Conservation (phyloP, 1,284 basidiomycete species). For the Ceratobasidium sp. region DNA sequence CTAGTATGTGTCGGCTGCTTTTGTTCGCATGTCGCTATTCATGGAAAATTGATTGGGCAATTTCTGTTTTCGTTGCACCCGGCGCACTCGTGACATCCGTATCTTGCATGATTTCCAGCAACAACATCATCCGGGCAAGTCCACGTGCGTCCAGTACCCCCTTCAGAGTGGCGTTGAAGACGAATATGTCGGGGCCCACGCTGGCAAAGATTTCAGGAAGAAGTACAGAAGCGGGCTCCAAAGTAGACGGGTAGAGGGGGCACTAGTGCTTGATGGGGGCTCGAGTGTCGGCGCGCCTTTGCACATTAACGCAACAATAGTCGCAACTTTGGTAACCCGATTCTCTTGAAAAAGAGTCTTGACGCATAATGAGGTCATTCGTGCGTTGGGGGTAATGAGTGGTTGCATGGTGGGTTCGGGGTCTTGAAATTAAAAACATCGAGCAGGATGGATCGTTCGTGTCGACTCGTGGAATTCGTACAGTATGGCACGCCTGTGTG, state of each 20-base stretch:
- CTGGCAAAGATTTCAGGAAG: slow-evolving; percentile 29
- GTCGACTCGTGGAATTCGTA: slow-evolving; percentile 14
- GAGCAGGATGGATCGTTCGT: background rate
- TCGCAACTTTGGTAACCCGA: slow-evolving; percentile 26
- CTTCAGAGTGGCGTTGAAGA: slow-evolving; percentile 31
- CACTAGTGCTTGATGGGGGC: background rate
- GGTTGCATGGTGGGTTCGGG: background rate
- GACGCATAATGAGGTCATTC: slow-evolving; percentile 20
- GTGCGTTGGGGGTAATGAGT: slow-evolving; percentile 7
- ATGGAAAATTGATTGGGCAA: no score
- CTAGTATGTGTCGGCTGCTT: no score
- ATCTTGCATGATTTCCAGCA: slow-evolving; percentile 35
- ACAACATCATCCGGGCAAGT: slow-evolving; percentile 9
- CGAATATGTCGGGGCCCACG: slow-evolving; percentile 22
- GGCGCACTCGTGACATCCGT: background rate
- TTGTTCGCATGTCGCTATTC: no score
- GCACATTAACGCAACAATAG: slow-evolving; percentile 31
- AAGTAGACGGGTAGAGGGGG: background rate
- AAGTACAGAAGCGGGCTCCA: background rate
- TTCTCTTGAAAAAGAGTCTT: background rate
- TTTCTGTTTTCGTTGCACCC: no score
- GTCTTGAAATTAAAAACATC: slow-evolving; percentile 27
- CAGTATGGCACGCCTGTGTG: background rate
- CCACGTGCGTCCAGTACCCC: slow-evolving; percentile 26
- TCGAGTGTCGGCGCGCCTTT: background rate